Evolutionary conservation across 1,284 basidiomycete genomes (phyloP), one percentile per base, ranked within the genome.

Genomic region (Sporisorium scitamineum): DNA sequence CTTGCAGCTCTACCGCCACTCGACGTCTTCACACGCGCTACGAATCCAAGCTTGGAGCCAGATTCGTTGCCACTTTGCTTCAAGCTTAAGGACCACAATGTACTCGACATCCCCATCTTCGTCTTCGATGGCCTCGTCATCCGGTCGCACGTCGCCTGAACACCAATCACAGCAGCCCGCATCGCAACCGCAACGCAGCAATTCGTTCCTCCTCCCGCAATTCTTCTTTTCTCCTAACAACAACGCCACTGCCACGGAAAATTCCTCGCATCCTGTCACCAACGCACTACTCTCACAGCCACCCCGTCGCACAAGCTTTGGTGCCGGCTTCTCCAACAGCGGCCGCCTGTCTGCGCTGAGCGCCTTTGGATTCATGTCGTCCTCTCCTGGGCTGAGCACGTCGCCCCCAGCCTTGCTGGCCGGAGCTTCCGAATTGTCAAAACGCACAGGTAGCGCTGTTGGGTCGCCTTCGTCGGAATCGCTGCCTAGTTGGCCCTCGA

Each of bases 251-350:
- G 26, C 37, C 41, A 52, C 20, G 32, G 58, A 56, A 18, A 39
- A 29, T 44, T 9, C 41, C 0, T 41, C 52, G 18, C 57, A 47
- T 29, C 53, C 71, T 2, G 48, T 61, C 44, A 69, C 61, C 7
- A 70, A 57, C 24, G 68, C 68, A 8, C 32, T 70, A 5, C 54
- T 65, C 16, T n/a, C 68, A 3, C 64, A 67, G 26, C 54, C 68
- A 26, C 67, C 68, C n/a, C 73, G 73, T n/a, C 68, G 73, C 16
- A 76, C 73, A 6, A 71, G 68, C 34, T 76, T 76, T 31, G 69
- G 69, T 22, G 54, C 64, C 5, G 63, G 47, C 22, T 60, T 76
- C 14, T 56, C 63, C 27, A 53, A 61, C 37, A 64, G 55, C 32
- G 63, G 67, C 7, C 64, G 69, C 13, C 51, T 76, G 26, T 76